Conservation (phyloP, 305 asterid genomes). For the Solanum hybrid region DNA sequence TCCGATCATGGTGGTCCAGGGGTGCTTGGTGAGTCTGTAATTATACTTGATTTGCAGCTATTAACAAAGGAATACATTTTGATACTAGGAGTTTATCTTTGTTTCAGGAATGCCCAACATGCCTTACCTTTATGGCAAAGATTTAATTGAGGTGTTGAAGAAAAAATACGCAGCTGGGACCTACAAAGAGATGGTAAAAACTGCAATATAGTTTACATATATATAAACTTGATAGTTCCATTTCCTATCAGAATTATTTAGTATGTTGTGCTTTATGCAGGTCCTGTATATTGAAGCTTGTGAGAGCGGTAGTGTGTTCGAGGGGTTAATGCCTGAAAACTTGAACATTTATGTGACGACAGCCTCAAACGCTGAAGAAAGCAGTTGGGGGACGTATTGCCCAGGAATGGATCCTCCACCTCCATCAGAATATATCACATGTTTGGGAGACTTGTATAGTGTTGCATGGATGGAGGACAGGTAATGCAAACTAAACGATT, state of each 20-base stretch:
- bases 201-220: neutral
- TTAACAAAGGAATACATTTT: neutral
- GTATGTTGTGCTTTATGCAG: conserved; percentile 18
- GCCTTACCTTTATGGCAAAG: conserved; percentile 62
- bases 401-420: conserved; percentile 61
- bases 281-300: conserved; percentile 80
- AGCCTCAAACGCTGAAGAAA: conserved; percentile 76
- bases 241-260: neutral
- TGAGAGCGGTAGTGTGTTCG: conserved; percentile 82
- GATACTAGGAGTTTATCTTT: neutral
- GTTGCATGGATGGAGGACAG: conserved; percentile 98
- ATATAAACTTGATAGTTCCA: neutral
- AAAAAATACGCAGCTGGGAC: conserved; percentile 59
- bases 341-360: conserved; percentile 73
- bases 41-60: neutral
- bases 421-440: conserved; percentile 54
- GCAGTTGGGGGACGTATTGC: conserved; percentile 87
- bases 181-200: conserved; percentile 68
- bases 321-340: conserved; percentile 72
- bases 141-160: conserved; percentile 61
- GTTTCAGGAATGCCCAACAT: conserved; percentile 64
- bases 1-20: conserved; percentile 97
- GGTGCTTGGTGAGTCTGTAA: conserved; percentile 53
- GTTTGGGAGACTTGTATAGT: conserved; percentile 89
- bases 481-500: conserved; percentile 13